Base-by-base conservation (phyloP, 1,139 yeast genomes). In the Geotrichum cucujoidarum region DNA sequence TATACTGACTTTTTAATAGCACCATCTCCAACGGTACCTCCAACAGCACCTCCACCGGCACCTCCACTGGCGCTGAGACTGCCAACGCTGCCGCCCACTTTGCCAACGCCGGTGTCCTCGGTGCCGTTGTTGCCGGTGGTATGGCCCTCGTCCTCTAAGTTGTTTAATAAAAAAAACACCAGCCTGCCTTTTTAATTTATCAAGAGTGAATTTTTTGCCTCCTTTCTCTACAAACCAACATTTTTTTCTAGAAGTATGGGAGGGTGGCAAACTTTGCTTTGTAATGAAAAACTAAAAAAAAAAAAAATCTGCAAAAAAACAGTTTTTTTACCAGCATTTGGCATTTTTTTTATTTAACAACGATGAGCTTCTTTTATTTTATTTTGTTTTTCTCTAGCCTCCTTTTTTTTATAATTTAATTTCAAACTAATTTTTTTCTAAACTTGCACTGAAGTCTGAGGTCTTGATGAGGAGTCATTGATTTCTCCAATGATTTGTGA, bases 91-190 rank as follows among this genome's bases (percentile, higher is more conserved):
- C 79, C 58, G 75, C 70, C 62, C 73, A 76, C 72, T 72, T 75
- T 53, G 68, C 72, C 62, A 72, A 73, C 68, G 81, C 81, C 61
- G 82, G 81, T 71, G 74, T 77, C 63, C 74, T 80, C 67, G 86
- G 84, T 71, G 86, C 84, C 65, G 83, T 80, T 64, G 80, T 80
- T 57, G 86, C 84, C 60, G 86, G 83, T 61, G 85, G 83, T 71
- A 78, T 79, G 62, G 86, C 81, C 65, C 74, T 80, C 69, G 72
- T 78, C 63, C 76, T 79, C 73, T 79, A 79, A 77, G 52, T 48
- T 48, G 42, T 29, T 38, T 42, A n/a, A 29, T 16, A 10, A 17
- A 13, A 32, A 33, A 4, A 39, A 36, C 29, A 5, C 14, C 29
- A 25, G 20, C 20, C 24, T 33, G 30, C 17, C 27, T 35, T 47